phyloP scores from a whole-genome alignment of 2,329 filamentous ascomycete species.

The Stachybotrys echinatus region DNA sequence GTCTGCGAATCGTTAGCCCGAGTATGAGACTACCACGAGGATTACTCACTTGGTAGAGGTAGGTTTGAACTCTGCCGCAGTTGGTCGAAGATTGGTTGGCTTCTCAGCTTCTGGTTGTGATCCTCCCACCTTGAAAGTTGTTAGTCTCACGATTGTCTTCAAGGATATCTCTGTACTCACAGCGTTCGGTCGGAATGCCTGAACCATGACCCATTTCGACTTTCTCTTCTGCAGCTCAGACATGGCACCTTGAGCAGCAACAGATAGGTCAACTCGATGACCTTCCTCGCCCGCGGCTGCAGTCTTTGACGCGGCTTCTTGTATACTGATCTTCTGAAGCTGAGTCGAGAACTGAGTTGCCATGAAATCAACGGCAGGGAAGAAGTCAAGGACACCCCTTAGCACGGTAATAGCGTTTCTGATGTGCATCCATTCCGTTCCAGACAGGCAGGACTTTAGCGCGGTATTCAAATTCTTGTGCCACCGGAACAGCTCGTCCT shows the following conservation, averaged over 20 bases:
- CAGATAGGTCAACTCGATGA: slow-evolving; percentile 66
- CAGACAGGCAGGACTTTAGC: slow-evolving; percentile 74
- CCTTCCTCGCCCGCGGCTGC: slow-evolving; percentile 46
- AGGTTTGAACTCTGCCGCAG: slow-evolving; percentile 60
- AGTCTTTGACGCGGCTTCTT: slow-evolving; percentile 49
- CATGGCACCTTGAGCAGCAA: slow-evolving; percentile 66
- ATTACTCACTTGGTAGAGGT: slow-evolving; percentile 32
- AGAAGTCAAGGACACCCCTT: slow-evolving; percentile 73
- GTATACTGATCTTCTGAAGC: slow-evolving; percentile 59
- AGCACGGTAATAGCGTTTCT: slow-evolving; percentile 90
- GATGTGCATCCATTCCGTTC: slow-evolving; percentile 94
- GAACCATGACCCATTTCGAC: slow-evolving; percentile 66
- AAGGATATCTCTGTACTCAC: slow-evolving; percentile 32
- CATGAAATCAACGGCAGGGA: slow-evolving; percentile 88
- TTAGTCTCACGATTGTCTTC: slow-evolving; percentile 10
- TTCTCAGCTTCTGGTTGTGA: slow-evolving; percentile 23
- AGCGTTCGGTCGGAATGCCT: slow-evolving; percentile 63
- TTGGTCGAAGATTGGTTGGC: slow-evolving; percentile 46
- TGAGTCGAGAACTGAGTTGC: slow-evolving; percentile 61
- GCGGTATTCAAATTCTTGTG: slow-evolving; percentile 77
- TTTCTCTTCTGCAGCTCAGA: slow-evolving; percentile 65
- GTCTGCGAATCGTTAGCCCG: slow-evolving; percentile 9
- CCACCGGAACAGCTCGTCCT: slow-evolving; percentile 82
- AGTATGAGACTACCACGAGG: slow-evolving; percentile 9
- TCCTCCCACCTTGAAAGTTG: slow-evolving; percentile 17